Evolutionary conservation across 1,139 yeast species (phyloP).

Genomic region (Taiozyma onychis): DNA sequence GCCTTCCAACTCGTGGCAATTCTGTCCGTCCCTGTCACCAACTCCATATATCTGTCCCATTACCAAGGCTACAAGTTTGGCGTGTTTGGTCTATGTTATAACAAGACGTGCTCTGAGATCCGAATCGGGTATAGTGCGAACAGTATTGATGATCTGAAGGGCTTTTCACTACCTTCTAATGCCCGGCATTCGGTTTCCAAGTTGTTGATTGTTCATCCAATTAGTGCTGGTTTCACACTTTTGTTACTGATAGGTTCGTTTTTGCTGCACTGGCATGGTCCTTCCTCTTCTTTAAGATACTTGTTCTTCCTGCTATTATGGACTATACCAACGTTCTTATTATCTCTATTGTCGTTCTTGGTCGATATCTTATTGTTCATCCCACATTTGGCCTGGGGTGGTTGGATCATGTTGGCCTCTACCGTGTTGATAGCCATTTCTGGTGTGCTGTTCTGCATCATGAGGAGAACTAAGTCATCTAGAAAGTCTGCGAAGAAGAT

Average conservation of each 20-base stretch:
- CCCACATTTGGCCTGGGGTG: conserved; percentile 62
- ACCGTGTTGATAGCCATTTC: conserved; percentile 41
- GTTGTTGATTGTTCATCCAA: conserved; percentile 71
- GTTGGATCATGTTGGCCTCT: conserved; percentile 65
- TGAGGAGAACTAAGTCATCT: conserved; percentile 47
- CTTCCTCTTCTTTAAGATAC: conserved; percentile 27
- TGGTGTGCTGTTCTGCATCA: conserved; percentile 37
- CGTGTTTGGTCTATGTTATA: conserved; percentile 74
- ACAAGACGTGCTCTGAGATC: conserved; percentile 42
- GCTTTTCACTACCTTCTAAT: conserved; percentile 45
- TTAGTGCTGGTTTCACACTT: conserved; percentile 75
- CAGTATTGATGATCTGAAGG: conserved; percentile 27
- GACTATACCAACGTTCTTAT: conserved; percentile 42
- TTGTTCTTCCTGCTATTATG: conserved; percentile 29
- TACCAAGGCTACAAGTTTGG: conserved; percentile 61
- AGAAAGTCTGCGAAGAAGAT: conserved; percentile 32
- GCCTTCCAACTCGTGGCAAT: conserved; percentile 49
- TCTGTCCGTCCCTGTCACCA: conserved; percentile 59
- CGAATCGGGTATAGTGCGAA: conserved; percentile 44
- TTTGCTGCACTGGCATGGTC: conserved; percentile 34
- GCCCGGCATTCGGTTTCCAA: conserved; percentile 66
- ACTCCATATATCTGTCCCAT: conserved; percentile 41
- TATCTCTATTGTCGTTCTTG: conserved; percentile 48
- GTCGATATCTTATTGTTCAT: conserved; percentile 51
- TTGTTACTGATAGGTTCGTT: conserved; percentile 36